These are phyloP conservation scores for Pseudogymnoascus verrucosus DNA, from an alignment of 2,329 filamentous ascomycete species.

Conservation along the genomic window DNA sequence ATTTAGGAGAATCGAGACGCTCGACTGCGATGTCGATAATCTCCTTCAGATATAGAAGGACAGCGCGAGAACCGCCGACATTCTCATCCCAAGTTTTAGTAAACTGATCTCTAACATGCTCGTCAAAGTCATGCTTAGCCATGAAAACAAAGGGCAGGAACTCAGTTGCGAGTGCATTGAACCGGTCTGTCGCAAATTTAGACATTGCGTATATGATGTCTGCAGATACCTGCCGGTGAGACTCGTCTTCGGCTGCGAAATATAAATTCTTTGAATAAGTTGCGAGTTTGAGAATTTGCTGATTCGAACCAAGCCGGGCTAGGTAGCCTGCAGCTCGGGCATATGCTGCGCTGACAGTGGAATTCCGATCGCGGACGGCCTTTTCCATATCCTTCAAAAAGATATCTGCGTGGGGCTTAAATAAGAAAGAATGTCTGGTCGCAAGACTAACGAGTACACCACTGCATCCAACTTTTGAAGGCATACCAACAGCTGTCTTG, in stretches of 20 bases:
- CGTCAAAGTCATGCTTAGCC: slow-evolving; percentile 75
- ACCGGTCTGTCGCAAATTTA: slow-evolving; percentile 82
- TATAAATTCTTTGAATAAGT: slow-evolving; percentile 60
- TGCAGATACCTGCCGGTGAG: slow-evolving; percentile 64
- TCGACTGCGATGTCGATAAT: slow-evolving; percentile 61
- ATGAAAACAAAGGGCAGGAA: slow-evolving; percentile 85
- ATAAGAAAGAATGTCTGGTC: slow-evolving; percentile 67
- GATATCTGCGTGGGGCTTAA: slow-evolving; percentile 64
- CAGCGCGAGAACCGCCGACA: slow-evolving; percentile 74
- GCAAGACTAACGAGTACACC: slow-evolving; percentile 78
- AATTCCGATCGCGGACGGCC: slow-evolving; percentile 81
- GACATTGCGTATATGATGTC: slow-evolving; percentile 78
- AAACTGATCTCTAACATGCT: slow-evolving; percentile 72
- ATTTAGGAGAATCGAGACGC: slow-evolving; percentile 71
- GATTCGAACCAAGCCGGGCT: slow-evolving; percentile 49
- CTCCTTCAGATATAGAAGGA: slow-evolving; percentile 76
- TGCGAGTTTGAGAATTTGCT: slow-evolving; percentile 43
- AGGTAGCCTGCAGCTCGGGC: slow-evolving; percentile 82
- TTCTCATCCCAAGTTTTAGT: slow-evolving; percentile 83
- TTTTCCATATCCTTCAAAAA: slow-evolving; percentile 75
- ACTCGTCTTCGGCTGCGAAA: slow-evolving; percentile 71
- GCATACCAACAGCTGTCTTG: slow-evolving; percentile 80
- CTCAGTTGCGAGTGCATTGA: slow-evolving; percentile 64
- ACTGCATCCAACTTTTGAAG: slow-evolving; percentile 87
- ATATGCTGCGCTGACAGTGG: slow-evolving; percentile 86